Conservation (phyloP, 768 basidiomycete species). For the Rhodotorula diobovata region DNA sequence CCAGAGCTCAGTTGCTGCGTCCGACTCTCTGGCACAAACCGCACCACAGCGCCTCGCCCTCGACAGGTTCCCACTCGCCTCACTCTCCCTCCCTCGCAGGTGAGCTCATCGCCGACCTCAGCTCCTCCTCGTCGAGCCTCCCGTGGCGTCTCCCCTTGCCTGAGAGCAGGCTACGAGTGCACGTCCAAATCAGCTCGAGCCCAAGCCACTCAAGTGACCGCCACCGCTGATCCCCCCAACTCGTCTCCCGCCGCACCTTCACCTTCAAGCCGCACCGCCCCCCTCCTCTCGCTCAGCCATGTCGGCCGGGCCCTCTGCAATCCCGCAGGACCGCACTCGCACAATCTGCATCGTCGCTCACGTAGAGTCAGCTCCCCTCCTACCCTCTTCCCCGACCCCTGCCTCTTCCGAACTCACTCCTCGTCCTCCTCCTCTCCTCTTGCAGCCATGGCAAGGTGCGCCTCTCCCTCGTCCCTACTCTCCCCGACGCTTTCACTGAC, state of each 20-base stretch:
- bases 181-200: too few relatives aligned
- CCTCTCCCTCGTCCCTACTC: background rate
- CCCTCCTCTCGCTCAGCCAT: background rate
- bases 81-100: background rate
- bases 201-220: too few relatives aligned
- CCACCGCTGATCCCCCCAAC: too few relatives aligned
- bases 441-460: slow-evolving; percentile 35
- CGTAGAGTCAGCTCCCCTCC: slow-evolving; percentile 24
- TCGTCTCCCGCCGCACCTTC: too few relatives aligned
- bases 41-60: too few relatives aligned
- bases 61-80: background rate
- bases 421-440: background rate
- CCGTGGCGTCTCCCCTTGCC: too few relatives aligned
- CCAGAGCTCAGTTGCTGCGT: too few relatives aligned
- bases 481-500: background rate
- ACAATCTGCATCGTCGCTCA: slow-evolving; percentile 38
- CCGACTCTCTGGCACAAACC: too few relatives aligned
- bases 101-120: too few relatives aligned
- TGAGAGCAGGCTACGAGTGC: too few relatives aligned
- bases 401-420: background rate
- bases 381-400: background rate
- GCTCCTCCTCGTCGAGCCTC: too few relatives aligned
- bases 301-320: slow-evolving; percentile 1
- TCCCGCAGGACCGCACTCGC: slow-evolving; percentile 18
- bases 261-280: too few relatives aligned